Percentiles rank a stretch among this genome's conserved stretches.
Evolutionary conservation across 495 filamentous ascomycete species (phyloP).

Genomic region (Daldinia childiae): DNA sequence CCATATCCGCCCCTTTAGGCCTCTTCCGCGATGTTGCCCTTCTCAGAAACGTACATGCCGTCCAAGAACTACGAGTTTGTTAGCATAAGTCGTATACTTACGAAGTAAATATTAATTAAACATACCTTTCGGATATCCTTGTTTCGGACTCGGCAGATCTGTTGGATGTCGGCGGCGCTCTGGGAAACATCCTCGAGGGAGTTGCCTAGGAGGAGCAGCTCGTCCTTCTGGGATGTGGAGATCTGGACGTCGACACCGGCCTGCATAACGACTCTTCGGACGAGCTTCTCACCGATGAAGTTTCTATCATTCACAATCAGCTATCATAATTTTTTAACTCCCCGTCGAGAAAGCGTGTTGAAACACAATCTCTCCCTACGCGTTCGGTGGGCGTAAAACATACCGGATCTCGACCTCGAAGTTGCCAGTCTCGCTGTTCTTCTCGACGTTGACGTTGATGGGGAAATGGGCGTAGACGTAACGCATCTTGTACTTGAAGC

Average conservation of each 20-base stretch:
- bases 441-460: conserved; percentile 99
- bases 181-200: conserved; percentile 96
- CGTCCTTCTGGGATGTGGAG: conserved; percentile 94
- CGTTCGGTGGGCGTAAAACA: conserved; percentile 43
- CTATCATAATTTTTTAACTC: background rate
- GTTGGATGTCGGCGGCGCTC: conserved; percentile 98
- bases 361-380: background rate
- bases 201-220: conserved; percentile 92
- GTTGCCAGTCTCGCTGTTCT: conserved; percentile 88
- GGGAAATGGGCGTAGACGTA: conserved; percentile 99
- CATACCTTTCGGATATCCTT: conserved; percentile 99
- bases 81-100: conserved; percentile 38
- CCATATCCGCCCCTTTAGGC: conserved; percentile 45
- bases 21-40: conserved; percentile 87
- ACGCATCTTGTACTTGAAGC: conserved; percentile 99
- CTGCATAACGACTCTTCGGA: conserved; percentile 88
- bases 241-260: conserved; percentile 87
- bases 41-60: conserved; percentile 98
- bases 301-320: conserved; percentile 67
- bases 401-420: conserved; percentile 97
- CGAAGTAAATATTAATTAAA: background rate
- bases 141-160: conserved; percentile 98
- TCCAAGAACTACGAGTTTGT: conserved; percentile 86
- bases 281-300: conserved; percentile 99
- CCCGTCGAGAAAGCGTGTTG: background rate